These are phyloP conservation scores for Priceomyces medius DNA, from an alignment of 805 yeast species.

Conservation along the genomic window DNA sequence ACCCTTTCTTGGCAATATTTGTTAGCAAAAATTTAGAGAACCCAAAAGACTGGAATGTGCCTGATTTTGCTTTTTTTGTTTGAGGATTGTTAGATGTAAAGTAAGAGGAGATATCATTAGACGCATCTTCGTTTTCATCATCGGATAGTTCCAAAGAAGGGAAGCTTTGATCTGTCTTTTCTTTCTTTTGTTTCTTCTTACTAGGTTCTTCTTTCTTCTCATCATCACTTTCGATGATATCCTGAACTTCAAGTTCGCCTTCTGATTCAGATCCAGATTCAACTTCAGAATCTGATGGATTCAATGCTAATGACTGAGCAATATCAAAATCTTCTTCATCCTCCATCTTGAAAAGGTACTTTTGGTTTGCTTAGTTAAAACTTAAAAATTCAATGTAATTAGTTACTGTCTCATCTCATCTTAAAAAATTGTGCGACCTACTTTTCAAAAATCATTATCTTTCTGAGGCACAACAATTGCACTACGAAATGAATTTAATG, in stretches of 20 bases:
- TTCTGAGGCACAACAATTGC: no score
- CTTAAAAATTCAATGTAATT: not conserved
- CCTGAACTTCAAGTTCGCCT: conserved; percentile 44
- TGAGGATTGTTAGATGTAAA: conserved; percentile 41
- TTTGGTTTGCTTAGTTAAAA: not conserved
- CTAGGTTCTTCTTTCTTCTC: conserved; percentile 33
- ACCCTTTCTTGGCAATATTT: conserved; percentile 82
- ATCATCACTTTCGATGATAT: conserved; percentile 55
- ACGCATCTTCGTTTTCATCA: conserved; percentile 37
- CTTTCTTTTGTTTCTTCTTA: conserved; percentile 29
- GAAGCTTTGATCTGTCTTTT: conserved; percentile 25
- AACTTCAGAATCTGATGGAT: conserved; percentile 38
- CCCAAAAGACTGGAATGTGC: conserved; percentile 89
- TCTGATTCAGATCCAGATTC: conserved; percentile 24
- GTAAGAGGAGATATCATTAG: conserved; percentile 31
- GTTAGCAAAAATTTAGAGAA: conserved; percentile 66
- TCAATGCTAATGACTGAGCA: conserved; percentile 56
- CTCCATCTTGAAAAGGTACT: conserved; percentile 17
- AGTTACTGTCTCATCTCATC: not conserved
- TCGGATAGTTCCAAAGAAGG: conserved; percentile 57
- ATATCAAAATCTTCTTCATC: conserved; percentile 61
- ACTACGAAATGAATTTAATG: no score
- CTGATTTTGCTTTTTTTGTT: conserved; percentile 64
- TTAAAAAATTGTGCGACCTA: conserved; percentile 2
- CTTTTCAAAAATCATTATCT: no score